Evolutionary conservation across 345 rosid species (phyloP).

Genomic region (Cardiospermum halicacabum): DNA sequence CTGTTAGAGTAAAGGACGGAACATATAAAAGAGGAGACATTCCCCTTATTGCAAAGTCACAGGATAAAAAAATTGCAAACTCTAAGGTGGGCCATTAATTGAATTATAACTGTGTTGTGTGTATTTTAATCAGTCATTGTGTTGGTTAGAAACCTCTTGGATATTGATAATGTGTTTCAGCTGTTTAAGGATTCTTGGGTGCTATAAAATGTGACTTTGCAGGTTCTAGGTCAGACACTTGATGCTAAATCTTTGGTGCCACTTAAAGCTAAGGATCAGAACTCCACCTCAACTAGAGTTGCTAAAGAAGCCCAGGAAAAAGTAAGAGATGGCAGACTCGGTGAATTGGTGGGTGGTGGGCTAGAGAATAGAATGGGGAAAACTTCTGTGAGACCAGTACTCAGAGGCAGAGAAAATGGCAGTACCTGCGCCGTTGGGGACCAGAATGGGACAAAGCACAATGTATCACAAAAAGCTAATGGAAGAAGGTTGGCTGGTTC

Average conservation of each 20-base stretch:
- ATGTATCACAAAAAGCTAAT: slow-evolving; percentile 18
- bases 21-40: slow-evolving; percentile 13
- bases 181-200: neutral
- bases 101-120: too few species aligned
- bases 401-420: slow-evolving; percentile 18
- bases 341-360: slow-evolving; percentile 22
- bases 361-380: slow-evolving; percentile 34
- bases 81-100: too few species aligned
- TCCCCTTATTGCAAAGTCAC: slow-evolving; percentile 19
- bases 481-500: slow-evolving; percentile 19
- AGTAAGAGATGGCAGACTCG: slow-evolving; percentile 9
- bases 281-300: slow-evolving; percentile 9
- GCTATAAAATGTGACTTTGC: too few species aligned
- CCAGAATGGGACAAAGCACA: slow-evolving; percentile 21
- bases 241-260: slow-evolving; percentile 21
- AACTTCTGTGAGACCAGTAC: slow-evolving; percentile 13
- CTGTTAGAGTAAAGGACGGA: slow-evolving; percentile 13
- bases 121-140: neutral
- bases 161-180: neutral
- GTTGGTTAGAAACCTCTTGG: neutral
- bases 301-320: slow-evolving; percentile 22
- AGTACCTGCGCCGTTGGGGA: slow-evolving; percentile 16
- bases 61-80: slow-evolving; percentile 19
- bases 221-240: slow-evolving; percentile 28
- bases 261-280: slow-evolving; percentile 22